These are phyloP conservation scores for Boletus huronensis DNA, from an alignment of 768 basidiomycete species.

Conservation along the genomic window DNA sequence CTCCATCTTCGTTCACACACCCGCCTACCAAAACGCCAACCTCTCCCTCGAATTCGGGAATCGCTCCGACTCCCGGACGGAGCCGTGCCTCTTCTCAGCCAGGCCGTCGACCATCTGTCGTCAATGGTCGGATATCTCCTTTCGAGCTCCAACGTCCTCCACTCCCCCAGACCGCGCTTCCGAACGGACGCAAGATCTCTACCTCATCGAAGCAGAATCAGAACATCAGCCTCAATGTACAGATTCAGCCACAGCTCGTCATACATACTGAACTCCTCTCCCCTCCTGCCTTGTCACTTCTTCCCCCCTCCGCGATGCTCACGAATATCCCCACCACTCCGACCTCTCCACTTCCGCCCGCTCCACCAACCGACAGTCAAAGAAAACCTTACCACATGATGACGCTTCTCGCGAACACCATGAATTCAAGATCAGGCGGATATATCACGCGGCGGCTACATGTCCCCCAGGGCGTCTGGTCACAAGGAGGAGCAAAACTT, in stretches of 20 bases:
- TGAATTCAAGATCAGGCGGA: conserved; percentile 77
- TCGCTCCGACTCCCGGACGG: conserved; percentile 41
- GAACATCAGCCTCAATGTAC: conserved; percentile 38
- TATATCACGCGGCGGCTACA: conserved; percentile 84
- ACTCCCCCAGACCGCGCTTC: conserved; percentile 42
- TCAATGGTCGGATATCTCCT: conserved; percentile 50
- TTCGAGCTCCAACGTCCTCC: conserved; percentile 50
- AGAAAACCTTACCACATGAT: conserved; percentile 91
- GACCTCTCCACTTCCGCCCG: conserved; percentile 71
- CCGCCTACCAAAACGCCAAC: conserved; percentile 28
- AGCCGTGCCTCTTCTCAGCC: conserved; percentile 76
- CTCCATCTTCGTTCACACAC: conserved; percentile 35
- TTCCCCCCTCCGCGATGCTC: conserved; percentile 45
- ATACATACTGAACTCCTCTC: conserved; percentile 52
- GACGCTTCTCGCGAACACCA: conserved; percentile 73
- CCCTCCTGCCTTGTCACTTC: conserved; percentile 36
- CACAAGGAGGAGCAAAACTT: conserved; percentile 84
- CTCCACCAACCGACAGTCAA: conserved; percentile 66
- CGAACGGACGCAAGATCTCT: conserved; percentile 56
- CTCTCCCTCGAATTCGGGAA: conserved; percentile 41
- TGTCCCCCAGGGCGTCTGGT: conserved; percentile 89
- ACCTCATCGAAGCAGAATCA: conserved; percentile 58
- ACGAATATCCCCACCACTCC: conserved; percentile 69
- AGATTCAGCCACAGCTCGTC: conserved; percentile 46
- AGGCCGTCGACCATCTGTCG: conserved; percentile 61